Evolutionary conservation across 1,284 basidiomycete species (phyloP), one percentile per base, ranked within the genome.

Genomic region (Sporisorium scitamineum): DNA sequence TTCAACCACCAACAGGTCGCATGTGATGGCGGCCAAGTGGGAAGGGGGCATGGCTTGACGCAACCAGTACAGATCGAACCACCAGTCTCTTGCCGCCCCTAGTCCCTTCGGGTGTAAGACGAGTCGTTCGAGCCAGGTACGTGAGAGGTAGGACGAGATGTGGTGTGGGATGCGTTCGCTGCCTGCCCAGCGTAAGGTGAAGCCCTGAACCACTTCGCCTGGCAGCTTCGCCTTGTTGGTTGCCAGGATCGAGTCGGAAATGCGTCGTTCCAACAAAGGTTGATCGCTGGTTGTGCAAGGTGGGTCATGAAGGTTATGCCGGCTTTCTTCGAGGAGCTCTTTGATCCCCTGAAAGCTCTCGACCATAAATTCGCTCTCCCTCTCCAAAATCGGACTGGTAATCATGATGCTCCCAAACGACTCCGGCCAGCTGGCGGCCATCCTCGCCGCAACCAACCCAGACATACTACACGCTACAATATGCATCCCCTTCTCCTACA

Each of bases 21-120:
- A 61, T 9, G 20, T 54, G 41, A 70, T 39, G 13, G 18, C 32
- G 2, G 0, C 51, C 3, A 54, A 27, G 6, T 18, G n/a, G 1
- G 18, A 10, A 5, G 9, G 11, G 0, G 52, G 9, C 57, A 70
- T 70, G 11, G 56, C 48, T 6, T 5, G 1, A 0, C 61, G 47
- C 26, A 70, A 24, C 68, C 68, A 70, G 54, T 70, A 70, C 27
- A 70, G 41, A 20, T 64, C 68, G 29, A 70, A 70, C 61, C 68
- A 70, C 61, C 68, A 70, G 22, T 64, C 61, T 1, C 61, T 27
- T 8, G 61, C 67, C 1, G 61, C 67, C 11, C 51, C 51, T 8
- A 60, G 16, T 0, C 67, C 61, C 14, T 56, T 10, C 1, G 42
- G 14, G 51, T 59, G 48, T 9, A 70, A 29, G 1, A 63, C 44